Conservation (phyloP, 352 stramenopile species). For the Phytophthora colocasiae region DNA sequence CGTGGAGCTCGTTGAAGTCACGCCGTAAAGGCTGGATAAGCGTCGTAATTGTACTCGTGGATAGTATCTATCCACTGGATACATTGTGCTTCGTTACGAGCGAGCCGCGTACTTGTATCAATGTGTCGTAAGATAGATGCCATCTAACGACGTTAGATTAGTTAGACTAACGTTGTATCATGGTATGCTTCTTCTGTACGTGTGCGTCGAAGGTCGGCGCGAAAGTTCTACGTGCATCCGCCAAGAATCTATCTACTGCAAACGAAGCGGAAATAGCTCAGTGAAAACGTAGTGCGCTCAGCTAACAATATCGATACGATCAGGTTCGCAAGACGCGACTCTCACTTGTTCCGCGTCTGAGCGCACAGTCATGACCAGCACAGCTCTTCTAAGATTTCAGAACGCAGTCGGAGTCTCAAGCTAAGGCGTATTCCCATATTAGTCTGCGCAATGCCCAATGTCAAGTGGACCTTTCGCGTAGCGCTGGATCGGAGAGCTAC, state of each 20-base stretch:
- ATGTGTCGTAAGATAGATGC: too few relatives aligned
- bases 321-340: conserved; percentile 12
- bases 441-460: conserved; percentile 17
- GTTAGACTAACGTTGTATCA: too few relatives aligned
- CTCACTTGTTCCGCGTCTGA: not conserved
- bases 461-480: conserved; percentile 24
- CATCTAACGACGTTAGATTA: too few relatives aligned
- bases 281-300: not conserved
- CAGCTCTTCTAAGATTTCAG: not conserved
- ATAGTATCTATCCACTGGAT: too few relatives aligned
- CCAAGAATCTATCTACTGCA: not conserved
- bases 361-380: not conserved
- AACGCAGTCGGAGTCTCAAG: not conserved
- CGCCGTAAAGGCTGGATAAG: not conserved
- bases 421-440: conserved; percentile 6
- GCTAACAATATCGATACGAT: conserved; percentile 7
- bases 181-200: too few relatives aligned
- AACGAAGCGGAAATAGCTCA: too few relatives aligned
- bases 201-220: conserved; percentile 3
- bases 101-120: not conserved
- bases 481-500: conserved; percentile 22
- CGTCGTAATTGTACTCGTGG: too few relatives aligned
- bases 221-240: not conserved
- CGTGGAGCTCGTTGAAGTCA: conserved; percentile 12
- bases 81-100: not conserved